Evolutionary conservation across 148 eudicot genomes (phyloP), one percentile per base, ranked within the genome.

Genomic region (Rhododendron ferrugineum): DNA sequence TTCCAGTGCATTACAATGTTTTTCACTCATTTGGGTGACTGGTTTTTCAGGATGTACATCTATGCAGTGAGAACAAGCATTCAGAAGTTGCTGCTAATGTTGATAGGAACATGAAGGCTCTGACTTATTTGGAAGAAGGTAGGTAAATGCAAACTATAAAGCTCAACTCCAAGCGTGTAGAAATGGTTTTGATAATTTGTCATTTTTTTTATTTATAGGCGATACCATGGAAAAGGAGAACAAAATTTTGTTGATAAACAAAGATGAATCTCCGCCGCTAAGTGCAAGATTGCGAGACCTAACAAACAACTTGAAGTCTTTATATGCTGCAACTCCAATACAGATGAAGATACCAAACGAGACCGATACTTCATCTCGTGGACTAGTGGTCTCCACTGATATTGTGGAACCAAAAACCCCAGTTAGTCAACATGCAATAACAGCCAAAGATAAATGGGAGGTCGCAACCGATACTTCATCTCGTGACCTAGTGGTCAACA

Each of bases 201-300:
- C 15, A 47, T 78, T 60, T 60, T 6, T 37, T 2, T 54, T 76
- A 22, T 82, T n/a, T 47, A 9, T 34, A 89, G 89, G 78, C 83
- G 83, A 42, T 68, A 78, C 37, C 81, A 83, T 80, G 88, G 94
- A 86, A 37, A 93, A 95, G 84, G 96, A 94, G 83, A 93, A 92
- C 76, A 83, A 85, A 34, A 76, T 40, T 78, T 77, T 60, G 20
- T 37, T 62, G 18, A 20, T 79, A 46, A 85, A 82, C 56, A 86
- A 78, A 23, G 87, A 32, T 23, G 86, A 76, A 70, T 94, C 99
- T 75, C 99, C 98, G 30, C 96, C 98, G 64, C 78, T 97, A 28
- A 93, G 94, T 82, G 89, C 89, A 73, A 91, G 94, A 79, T 64
- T 97, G 62, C 89, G 85, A 26, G 93, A 92, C 78, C 50, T 97